Base-by-base conservation (phyloP, 306 rosid species). In the Corylus americana region DNA sequence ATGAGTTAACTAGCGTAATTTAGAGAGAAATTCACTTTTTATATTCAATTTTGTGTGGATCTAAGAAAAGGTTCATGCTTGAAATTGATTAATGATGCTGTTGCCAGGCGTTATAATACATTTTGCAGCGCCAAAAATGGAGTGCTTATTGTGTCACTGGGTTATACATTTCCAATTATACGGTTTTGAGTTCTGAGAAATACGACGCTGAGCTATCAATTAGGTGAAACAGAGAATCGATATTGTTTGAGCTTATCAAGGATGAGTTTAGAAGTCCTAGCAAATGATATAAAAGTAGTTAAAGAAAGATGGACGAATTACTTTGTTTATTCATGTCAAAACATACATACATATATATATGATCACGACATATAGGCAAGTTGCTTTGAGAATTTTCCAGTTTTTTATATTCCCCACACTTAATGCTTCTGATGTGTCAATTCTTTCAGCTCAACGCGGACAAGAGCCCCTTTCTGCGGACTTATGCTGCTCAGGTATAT, bases 391-490 rank as follows among this genome's bases (percentile, higher is more conserved):
- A 53, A 31, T 69, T 74, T 12, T 49, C n/a, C 8, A 48, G 42
- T 66, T 72, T 71, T 18, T 71, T 61, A 76, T 55, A 22, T 72
- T 71, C 25, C 74, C 71, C 7, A 25, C 29, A 0, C 74, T 63
- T 80, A 70, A 80, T 73, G 74, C 75, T 67, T 82, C 84, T 12
- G 70, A 39, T 44, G n/a, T 29, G 25, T 20, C 74, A 73, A 81
- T 84, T 45, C 71, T 85, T 88, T 76, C 98, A 96, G 99, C 97
- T 96, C 79, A 96, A 96, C 83, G 49, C 91, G 8, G 99, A 96
- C 53, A 96, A 96, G 86, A 96, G 99, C 89, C 99, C 99, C 6
- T 96, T 93, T 86, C 99, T 93, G 81, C 91, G 99, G 77, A 93
- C 98, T 77, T 96, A 96, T 86, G 99, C 99, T 42, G 70, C 91